Evolutionary conservation across 805 yeast species (phyloP), one percentile per base, ranked within the genome.

Genomic region (Yamadazyma sp.): DNA sequence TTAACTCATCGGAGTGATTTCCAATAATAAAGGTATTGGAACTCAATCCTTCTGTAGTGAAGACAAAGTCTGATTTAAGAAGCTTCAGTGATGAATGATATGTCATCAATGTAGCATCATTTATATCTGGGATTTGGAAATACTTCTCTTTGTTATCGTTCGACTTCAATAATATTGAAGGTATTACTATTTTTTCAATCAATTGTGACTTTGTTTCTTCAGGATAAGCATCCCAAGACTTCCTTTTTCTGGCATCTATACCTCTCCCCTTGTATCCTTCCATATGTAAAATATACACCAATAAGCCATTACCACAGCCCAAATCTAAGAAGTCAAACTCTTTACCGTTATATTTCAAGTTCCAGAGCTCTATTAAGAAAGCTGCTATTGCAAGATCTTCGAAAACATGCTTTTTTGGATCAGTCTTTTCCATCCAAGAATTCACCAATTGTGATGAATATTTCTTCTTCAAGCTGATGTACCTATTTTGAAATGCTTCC

Each of bases 301-400:
- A 60, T 11, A 86, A 68, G 7, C 98, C 98, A 60, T 91, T 91
- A 5, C 98, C 98, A 62, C 98, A 91, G 0, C 98, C 98, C 35
- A 91, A 57, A 61, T 91, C 98, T 45, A 91, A 72, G 54, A 89
- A 91, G 48, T 80, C 81, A 48, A 83, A 78, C 4, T 61, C 62
- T 4, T 53, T 48, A 26, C 65, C 60, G 22, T 53, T 56, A 44
- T 73, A 74, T 21, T 52, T 53, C 30, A 70, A 64, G 6, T 59
- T 59, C 98, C 98, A 91, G 23, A 86, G 69, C 60, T 86, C 95
- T 18, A 91, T 85, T 42, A 91, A 66, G 48, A 91, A 91, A 0
- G 97, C 95, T 1, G 97, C 97, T 47, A 91, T 89, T 3, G 96
- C 94, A 35, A 91, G 75, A 56, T 91, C 98, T 65, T 91, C 98